phyloP scores from a whole-genome alignment of 164 flowering plant species.

The Piper longum region DNA sequence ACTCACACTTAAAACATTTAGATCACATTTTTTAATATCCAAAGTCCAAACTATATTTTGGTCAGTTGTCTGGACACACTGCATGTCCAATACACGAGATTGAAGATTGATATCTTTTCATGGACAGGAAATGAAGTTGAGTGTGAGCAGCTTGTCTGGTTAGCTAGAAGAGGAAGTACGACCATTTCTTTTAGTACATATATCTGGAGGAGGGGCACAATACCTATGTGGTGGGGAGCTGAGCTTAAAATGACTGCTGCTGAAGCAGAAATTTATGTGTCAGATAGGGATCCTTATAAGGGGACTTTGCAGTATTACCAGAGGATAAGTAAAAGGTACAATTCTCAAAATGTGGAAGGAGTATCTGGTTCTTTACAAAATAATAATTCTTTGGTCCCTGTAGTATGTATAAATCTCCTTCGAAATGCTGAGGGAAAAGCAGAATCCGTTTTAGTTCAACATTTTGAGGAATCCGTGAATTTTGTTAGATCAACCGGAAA shows the following conservation, averaged over 20 bases:
- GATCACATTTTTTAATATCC: too few species aligned
- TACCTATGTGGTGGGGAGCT: conserved; percentile 99
- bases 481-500: conserved; percentile 48
- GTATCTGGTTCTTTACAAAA: conserved; percentile 34
- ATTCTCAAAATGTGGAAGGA: conserved; percentile 40
- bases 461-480: conserved; percentile 85
- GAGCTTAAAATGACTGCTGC: conserved; percentile 91
- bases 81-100: not conserved
- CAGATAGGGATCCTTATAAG: conserved; percentile 72
- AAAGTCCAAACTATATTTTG: too few species aligned
- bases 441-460: conserved; percentile 79
- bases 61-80: too few species aligned
- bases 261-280: conserved; percentile 95
- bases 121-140: conserved; percentile 94
- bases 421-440: conserved; percentile 88
- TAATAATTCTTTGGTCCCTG: conserved; percentile 61
- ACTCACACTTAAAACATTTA: too few species aligned
- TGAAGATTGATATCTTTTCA: not conserved
- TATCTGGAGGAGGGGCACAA: conserved; percentile 94
- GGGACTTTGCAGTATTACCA: conserved; percentile 79
- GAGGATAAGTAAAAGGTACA: conserved; percentile 76
- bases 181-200: conserved; percentile 82
- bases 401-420: conserved; percentile 81
- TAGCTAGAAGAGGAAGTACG: conserved; percentile 57
- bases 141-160: conserved; percentile 96